These are phyloP conservation scores for Sugiyamaella paludigena DNA, from an alignment of 1,139 yeast species.

Conservation along the genomic window DNA sequence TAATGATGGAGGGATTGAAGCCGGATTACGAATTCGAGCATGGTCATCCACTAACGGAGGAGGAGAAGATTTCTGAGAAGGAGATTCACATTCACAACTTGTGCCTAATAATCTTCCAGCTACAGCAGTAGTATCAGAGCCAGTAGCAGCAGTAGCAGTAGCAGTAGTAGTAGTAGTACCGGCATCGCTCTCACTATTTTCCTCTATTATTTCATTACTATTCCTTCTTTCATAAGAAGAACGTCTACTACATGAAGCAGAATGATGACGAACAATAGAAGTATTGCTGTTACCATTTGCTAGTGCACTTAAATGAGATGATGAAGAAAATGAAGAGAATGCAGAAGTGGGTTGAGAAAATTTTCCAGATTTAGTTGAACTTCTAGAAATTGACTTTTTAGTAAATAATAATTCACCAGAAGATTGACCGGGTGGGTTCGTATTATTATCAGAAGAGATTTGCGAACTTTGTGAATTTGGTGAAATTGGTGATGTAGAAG, in stretches of 20 bases:
- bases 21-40: conserved; percentile 36
- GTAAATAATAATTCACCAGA: conserved; percentile 19
- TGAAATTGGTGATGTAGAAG: conserved; percentile 10
- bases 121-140: not conserved
- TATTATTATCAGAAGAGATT: conserved; percentile 1
- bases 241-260: conserved; percentile 6
- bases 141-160: not conserved
- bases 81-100: conserved; percentile 26
- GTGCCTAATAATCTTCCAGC: conserved; percentile 21
- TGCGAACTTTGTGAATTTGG: conserved; percentile 5
- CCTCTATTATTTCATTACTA: no score
- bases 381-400: conserved; percentile 20
- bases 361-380: conserved; percentile 2
- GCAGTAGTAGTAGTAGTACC: not conserved
- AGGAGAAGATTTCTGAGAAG: conserved; percentile 23
- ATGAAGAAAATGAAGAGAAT: conserved; percentile 19
- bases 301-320: conserved; percentile 17
- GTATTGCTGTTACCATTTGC: not conserved
- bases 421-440: conserved; percentile 2
- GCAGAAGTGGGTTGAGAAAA: conserved; percentile 23
- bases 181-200: not conserved
- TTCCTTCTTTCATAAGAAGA: no score
- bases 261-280: not conserved
- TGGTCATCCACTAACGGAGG: conserved; percentile 28
- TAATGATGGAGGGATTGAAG: conserved; percentile 23